phyloP scores from a whole-genome alignment of 179 eudicot genomes.

The Actinidia chinensis region DNA sequence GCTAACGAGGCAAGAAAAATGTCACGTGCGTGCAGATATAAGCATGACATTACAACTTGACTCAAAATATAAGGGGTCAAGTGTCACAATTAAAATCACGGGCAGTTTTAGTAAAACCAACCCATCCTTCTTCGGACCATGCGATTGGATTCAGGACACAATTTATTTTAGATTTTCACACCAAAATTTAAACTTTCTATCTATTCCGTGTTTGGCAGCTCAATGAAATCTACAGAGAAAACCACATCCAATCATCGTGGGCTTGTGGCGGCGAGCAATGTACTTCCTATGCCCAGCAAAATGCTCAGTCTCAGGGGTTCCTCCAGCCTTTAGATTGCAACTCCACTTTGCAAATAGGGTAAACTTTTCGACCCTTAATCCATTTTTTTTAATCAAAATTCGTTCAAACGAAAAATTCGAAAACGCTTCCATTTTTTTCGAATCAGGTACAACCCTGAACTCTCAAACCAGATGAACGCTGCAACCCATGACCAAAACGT shows the following conservation, averaged over 20 bases:
- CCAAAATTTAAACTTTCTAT: background rate
- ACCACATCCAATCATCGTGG: conserved; percentile 60
- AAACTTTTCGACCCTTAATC: conserved; percentile 13
- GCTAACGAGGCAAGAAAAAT: too few relatives aligned
- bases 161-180: background rate
- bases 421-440: background rate
- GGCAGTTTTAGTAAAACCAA: too few relatives aligned
- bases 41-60: too few relatives aligned
- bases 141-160: too few relatives aligned
- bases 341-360: conserved; percentile 81
- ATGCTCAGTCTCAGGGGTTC: conserved; percentile 73
- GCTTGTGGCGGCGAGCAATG: conserved; percentile 51
- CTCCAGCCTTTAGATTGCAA: conserved; percentile 75
- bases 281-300: conserved; percentile 52
- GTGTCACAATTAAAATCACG: too few relatives aligned
- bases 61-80: too few relatives aligned
- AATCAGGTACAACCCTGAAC: conserved; percentile 56
- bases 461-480: conserved; percentile 51
- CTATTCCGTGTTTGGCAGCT: conserved; percentile 44
- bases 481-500: conserved; percentile 54
- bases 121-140: too few relatives aligned
- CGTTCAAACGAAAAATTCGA: too few relatives aligned
- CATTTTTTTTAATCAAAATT: too few relatives aligned
- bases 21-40: too few relatives aligned
- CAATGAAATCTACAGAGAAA: conserved; percentile 60